These are phyloP conservation scores for Sphagnum fallax DNA, from an alignment of 228 moss, liverwort and hornwort species.

Conservation along the genomic window DNA sequence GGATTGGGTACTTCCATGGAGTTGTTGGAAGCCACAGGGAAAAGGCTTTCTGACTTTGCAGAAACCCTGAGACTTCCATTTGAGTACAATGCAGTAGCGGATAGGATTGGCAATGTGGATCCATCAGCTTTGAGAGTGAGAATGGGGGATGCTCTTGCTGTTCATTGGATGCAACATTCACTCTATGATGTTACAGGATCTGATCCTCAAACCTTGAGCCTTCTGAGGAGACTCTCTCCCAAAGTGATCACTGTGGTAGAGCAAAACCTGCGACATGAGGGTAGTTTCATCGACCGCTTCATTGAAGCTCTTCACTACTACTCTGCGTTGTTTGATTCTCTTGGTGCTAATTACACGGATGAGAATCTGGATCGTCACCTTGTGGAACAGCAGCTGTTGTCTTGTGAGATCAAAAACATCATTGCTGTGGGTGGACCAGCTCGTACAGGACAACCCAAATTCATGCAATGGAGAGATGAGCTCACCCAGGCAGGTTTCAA, in stretches of 20 bases:
- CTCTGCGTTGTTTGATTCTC: slow-evolving; percentile 32
- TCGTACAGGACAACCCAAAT: slow-evolving; percentile 28
- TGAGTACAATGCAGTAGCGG: slow-evolving; percentile 20
- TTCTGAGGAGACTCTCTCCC: slow-evolving; percentile 19
- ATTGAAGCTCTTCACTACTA: slow-evolving; percentile 33
- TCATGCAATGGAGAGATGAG: slow-evolving; percentile 12
- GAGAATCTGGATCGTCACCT: slow-evolving; percentile 20
- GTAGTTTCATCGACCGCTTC: slow-evolving; percentile 28
- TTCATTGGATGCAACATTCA: slow-evolving; percentile 31
- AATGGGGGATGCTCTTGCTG: slow-evolving; percentile 20
- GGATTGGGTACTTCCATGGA: slow-evolving; percentile 23
- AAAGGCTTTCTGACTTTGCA: slow-evolving; percentile 34
- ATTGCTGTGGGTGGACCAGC: slow-evolving; percentile 30
- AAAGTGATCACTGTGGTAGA: slow-evolving; percentile 34
- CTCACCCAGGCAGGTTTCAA: background rate
- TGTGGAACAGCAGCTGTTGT: slow-evolving; percentile 30
- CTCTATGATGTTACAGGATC: slow-evolving; percentile 26
- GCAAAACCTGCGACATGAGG: slow-evolving; percentile 22
- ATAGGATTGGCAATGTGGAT: slow-evolving; percentile 24
- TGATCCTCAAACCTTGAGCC: slow-evolving; percentile 15
- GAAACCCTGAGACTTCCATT: slow-evolving; percentile 31
- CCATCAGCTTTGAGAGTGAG: slow-evolving; percentile 15
- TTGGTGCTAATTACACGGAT: slow-evolving; percentile 21
- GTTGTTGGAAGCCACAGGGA: slow-evolving; percentile 25
- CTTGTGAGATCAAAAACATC: slow-evolving; percentile 32